These are phyloP conservation scores for Cyanidium caldarium DNA, from an alignment of 23 red algal species.

Conservation along the genomic window DNA sequence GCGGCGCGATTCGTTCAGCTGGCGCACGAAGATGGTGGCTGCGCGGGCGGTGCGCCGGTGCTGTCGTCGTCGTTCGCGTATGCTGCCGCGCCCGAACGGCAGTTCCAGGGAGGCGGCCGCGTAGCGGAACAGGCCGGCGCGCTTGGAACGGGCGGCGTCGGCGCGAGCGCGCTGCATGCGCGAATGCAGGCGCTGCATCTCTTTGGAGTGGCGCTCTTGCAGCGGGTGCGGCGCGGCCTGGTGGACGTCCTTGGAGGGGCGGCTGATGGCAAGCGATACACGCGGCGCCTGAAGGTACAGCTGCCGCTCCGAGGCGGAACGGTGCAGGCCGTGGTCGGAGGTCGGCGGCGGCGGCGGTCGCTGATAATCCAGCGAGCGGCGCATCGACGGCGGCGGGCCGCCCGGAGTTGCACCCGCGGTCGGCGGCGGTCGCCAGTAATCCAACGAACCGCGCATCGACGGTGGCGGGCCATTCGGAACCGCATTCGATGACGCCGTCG, in stretches of 20 bases:
- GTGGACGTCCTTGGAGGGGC: not conserved
- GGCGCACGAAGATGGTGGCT: not conserved
- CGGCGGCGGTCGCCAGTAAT: too few species aligned
- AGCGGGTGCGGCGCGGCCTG: not conserved
- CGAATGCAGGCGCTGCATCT: not conserved
- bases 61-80: not conserved
- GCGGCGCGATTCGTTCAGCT: constrained; percentile 1
- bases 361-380: too few species aligned
- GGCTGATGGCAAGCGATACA: not conserved
- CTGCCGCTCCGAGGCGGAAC: not conserved
- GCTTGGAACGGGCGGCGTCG: not conserved
- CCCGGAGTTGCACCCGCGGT: too few species aligned
- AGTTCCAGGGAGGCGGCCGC: not conserved
- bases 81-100: not conserved
- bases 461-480: too few species aligned
- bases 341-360: too few species aligned
- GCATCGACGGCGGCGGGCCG: too few species aligned
- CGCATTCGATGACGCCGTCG: too few species aligned
- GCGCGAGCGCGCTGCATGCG: not conserved
- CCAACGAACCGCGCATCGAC: too few species aligned
- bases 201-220: not conserved
- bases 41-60: not conserved
- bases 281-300: not conserved
- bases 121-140: not conserved
- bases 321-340: not conserved